Conservation (phyloP, 2,329 filamentous ascomycete genomes). For the Clarireedia hainanense region DNA sequence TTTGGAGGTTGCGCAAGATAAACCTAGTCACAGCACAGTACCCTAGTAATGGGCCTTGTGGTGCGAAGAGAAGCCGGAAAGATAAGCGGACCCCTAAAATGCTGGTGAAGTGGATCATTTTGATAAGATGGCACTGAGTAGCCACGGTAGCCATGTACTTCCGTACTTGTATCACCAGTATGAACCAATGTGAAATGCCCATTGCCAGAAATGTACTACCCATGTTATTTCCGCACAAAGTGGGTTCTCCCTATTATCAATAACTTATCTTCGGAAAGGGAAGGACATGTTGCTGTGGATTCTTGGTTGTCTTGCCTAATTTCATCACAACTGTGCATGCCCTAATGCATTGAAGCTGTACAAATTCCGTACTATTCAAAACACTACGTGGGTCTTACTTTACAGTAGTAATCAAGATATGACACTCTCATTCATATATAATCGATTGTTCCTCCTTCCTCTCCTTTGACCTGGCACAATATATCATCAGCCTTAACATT, state of each 20-base stretch:
- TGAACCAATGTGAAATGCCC: no score
- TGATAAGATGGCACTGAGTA: conserved; percentile 2
- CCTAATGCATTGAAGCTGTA: conserved; percentile 5
- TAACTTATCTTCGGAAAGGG: conserved; percentile 1
- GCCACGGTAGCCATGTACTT: conserved; percentile 1
- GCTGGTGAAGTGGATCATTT: background rate
- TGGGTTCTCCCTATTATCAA: conserved; percentile 2
- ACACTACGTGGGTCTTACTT: conserved; percentile 3
- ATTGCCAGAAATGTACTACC: background rate
- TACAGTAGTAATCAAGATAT: background rate
- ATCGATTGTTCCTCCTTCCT: background rate
- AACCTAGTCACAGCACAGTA: background rate
- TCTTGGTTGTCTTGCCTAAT: background rate
- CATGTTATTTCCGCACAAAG: background rate
- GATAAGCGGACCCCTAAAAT: conserved; percentile 10
- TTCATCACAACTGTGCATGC: background rate
- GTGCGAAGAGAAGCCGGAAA: conserved; percentile 8
- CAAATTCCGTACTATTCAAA: conserved; percentile 2
- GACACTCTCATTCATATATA: conserved; percentile 4
- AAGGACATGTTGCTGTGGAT: background rate
- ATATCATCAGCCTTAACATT: background rate
- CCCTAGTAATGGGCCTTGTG: background rate
- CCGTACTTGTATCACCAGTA: background rate
- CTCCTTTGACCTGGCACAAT: background rate
- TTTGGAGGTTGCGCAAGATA: background rate